Percentiles rank a stretch among this genome's conserved stretches.
These are phyloP conservation scores for Neurospora pannonica DNA, from an alignment of 495 filamentous ascomycete genomes.

Conservation along the genomic window DNA sequence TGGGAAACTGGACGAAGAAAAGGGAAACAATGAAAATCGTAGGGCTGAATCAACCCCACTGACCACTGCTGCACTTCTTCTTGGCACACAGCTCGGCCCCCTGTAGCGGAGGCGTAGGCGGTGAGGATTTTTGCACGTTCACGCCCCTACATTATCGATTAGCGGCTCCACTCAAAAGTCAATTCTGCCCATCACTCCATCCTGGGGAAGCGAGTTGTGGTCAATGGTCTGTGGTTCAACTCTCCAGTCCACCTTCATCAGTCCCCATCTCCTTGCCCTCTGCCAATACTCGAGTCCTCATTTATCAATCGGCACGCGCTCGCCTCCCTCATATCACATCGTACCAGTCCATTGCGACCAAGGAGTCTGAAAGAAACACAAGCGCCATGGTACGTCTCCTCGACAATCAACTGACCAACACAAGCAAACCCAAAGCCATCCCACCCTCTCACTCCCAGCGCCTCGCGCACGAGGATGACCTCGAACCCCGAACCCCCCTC, in stretches of 20 bases:
- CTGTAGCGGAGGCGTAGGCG: not conserved
- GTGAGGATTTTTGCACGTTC: not conserved
- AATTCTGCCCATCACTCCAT: not conserved
- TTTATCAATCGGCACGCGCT: not conserved
- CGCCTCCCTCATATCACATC: not conserved
- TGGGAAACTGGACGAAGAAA: not conserved
- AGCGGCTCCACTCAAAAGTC: constrained; percentile 25
- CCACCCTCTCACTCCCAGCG: no score
- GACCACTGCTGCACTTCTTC: not conserved
- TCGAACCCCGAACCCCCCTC: no score
- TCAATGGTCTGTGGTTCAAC: not conserved
- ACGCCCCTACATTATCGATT: not conserved
- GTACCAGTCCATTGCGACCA: not conserved
- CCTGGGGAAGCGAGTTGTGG: not conserved
- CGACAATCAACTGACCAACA: not conserved
- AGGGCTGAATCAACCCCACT: not conserved
- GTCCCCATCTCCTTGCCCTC: not conserved
- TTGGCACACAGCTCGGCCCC: not conserved
- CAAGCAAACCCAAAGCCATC: no score
- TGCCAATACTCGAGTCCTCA: no score
- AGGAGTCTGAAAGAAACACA: not conserved
- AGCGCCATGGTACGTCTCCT: constrained; percentile 8
- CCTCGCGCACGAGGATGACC: no score
- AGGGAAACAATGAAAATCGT: not conserved
- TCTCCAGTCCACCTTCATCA: not conserved